Conservation (phyloP, 1,139 yeast genomes). For the Candida tetrigidarum region DNA sequence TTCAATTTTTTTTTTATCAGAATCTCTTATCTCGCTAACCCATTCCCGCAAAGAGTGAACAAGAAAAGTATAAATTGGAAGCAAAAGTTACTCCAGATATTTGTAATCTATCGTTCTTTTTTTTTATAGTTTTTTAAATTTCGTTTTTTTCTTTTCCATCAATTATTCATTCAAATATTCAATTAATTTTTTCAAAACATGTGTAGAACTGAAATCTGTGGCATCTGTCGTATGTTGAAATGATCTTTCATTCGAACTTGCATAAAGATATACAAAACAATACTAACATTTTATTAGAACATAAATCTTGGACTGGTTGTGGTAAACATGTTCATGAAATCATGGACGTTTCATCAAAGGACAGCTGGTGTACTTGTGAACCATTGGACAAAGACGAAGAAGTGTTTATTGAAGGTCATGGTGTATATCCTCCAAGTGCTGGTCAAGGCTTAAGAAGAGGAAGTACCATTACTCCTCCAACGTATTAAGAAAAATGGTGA, state of each 20-base stretch:
- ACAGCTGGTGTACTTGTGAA: constrained; percentile 46
- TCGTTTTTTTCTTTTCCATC: neutral
- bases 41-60: neutral
- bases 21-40: constrained; percentile 3
- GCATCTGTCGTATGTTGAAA: constrained; percentile 30
- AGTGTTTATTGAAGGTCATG: constrained; percentile 22
- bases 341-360: constrained; percentile 39
- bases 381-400: constrained; percentile 20
- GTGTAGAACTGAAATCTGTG: constrained; percentile 43
- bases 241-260: constrained; percentile 12
- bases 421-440: constrained; percentile 46
- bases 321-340: constrained; percentile 35
- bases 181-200: constrained; percentile 19
- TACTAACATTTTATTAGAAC: constrained; percentile 17
- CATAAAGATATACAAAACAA: neutral
- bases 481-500: neutral
- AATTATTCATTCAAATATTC: constrained; percentile 1
- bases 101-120: too few relatives aligned
- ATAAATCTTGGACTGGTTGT: constrained; percentile 45
- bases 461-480: constrained; percentile 9
- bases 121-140: neutral
- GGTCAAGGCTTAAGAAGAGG: constrained; percentile 39
- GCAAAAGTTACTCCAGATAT: neutral
- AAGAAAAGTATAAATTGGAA: neutral
- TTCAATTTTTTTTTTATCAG: neutral